Evolutionary conservation across 73 alveolate species (phyloP), one percentile per base, ranked within the genome.

Genomic region (Breviolum minutum): DNA sequence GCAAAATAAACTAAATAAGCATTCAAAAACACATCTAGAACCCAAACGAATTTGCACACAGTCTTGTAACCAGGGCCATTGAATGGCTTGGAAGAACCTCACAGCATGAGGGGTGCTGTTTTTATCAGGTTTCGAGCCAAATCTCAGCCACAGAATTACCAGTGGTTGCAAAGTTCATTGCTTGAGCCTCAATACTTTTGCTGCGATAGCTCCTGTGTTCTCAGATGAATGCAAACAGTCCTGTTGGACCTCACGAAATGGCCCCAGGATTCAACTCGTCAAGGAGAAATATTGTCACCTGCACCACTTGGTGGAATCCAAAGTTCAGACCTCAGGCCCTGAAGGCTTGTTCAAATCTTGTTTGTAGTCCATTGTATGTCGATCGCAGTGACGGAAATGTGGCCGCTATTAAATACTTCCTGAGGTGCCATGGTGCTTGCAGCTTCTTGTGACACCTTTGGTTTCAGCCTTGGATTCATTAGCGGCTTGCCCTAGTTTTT

Each of bases 371-470:
- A 40, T 40, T 40, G 54, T 40, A 40, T 40, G 54, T 40, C 54
- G 54, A 40, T 40, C 54, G 54, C 9, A 12, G 84, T 40, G 54
- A 40, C 5, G 54, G 54, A 40, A 40, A 40, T 40, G 54, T 40
- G 54, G 54, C 54, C 54, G 54, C 54, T 40, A 40, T 40, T 40
- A 40, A n/a, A n/a, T n/a, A n/a, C n/a, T n/a, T 40, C 54, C 54
- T 40, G 77, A 68, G 77, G 77, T 63, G 54, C 76, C n/a, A 85
- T 68, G 30, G 70, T 29, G 30, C 79, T 85, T 74, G 94, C 94
- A 24, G 94, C 94, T 10, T 62, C 94, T 29, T 85, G 94, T 62
- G 94, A 85, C 61, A 66, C 94, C 8, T 85, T 60, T 29, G 94
- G 94, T 62, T 19, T 17, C 20, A 16, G 94, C 77, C 79, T 27